Percentiles rank a stretch among this genome's conserved stretches.
Conservation (phyloP, 75 land plant species). For the Selaginella tamariscina region DNA sequence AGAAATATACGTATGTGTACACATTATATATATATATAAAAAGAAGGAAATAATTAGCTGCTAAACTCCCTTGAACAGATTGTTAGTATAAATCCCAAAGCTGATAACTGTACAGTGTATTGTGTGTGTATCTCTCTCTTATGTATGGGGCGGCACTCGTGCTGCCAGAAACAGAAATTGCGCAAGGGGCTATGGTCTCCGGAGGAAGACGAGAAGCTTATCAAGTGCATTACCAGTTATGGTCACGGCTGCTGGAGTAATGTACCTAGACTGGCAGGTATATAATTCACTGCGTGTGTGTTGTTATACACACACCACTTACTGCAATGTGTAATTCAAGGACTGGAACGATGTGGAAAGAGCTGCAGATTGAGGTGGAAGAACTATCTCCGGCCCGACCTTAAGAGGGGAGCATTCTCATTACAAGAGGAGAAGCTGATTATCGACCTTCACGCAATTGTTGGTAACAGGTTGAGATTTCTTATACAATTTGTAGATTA, state of each 20-base stretch:
- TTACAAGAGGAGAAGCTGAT: not conserved
- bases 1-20: too few species aligned
- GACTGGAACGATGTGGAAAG: not conserved
- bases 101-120: too few species aligned
- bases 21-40: too few species aligned
- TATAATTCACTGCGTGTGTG: too few species aligned
- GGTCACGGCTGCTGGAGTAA: not conserved
- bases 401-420: not conserved
- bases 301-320: too few species aligned
- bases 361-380: not conserved
- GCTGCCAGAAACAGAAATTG: not conserved
- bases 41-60: too few species aligned
- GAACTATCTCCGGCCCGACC: not conserved
- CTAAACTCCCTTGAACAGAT: too few species aligned
- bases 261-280: not conserved
- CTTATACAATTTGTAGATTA: not conserved
- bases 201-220: not conserved
- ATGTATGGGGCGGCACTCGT: not conserved
- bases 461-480: not conserved
- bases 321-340: too few species aligned
- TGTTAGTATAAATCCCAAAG: too few species aligned
- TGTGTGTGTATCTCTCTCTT: too few species aligned
- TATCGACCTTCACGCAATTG: not conserved
- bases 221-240: not conserved
- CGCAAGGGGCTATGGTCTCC: not conserved